Conservation (phyloP, 768 basidiomycete species). For the Tylopilus sp. region DNA sequence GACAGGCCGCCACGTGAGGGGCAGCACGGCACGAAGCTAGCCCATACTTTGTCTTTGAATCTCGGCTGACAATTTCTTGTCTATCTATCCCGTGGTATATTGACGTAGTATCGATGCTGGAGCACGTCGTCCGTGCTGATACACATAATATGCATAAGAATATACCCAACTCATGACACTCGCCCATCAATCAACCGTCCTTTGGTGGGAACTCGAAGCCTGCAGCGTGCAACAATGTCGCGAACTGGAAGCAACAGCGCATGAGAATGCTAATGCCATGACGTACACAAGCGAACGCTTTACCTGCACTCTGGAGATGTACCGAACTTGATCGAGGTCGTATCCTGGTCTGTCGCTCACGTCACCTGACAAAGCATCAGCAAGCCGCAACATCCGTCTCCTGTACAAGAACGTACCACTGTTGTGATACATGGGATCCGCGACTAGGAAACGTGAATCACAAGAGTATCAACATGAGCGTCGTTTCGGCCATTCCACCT, state of each 20-base stretch:
- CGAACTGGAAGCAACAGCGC: conserved; percentile 45
- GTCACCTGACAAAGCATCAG: conserved; percentile 48
- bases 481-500: not conserved
- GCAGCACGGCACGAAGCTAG: too few species aligned
- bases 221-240: conserved; percentile 67
- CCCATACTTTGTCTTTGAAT: not conserved
- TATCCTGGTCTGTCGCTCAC: conserved; percentile 75
- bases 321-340: conserved; percentile 76
- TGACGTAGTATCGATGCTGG: not conserved
- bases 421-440: conserved; percentile 88
- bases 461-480: not conserved
- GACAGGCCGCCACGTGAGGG: too few species aligned
- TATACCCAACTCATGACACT: not conserved
- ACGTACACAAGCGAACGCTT: conserved; percentile 11
- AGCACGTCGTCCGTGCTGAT: not conserved
- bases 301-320: conserved; percentile 87
- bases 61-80: not conserved
- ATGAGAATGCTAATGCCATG: not conserved
- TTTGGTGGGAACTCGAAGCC: conserved; percentile 42
- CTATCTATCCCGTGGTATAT: not conserved
- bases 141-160: conserved; percentile 6
- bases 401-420: conserved; percentile 46
- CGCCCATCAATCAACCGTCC: not conserved
- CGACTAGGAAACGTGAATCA: conserved; percentile 43
- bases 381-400: not conserved